Base-by-base conservation (phyloP, 805 yeast genomes). In the Grigorovia yakushimaensis region DNA sequence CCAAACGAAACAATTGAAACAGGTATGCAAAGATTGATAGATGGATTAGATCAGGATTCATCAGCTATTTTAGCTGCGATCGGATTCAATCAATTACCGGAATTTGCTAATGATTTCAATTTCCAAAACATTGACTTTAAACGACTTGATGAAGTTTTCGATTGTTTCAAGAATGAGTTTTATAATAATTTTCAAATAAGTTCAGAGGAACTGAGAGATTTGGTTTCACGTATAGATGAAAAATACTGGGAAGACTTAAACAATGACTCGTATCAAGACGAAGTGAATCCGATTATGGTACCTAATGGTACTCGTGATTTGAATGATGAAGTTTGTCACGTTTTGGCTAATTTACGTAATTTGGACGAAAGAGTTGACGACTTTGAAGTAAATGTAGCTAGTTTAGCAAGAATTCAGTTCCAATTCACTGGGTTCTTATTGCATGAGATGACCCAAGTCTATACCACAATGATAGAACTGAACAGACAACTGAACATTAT, bases 351-450 rank as follows among this genome's bases (percentile, higher is more conserved):
- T 43, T 59, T 55, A 38, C 65, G 60, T 47, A 62, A 60, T 41
- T 40, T 64, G 17, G 59, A 59, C 47, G 66, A 63, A 38, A 56
- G 65, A 11, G 57, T 61, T 3, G 61, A 59, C 41, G 68, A 64
- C 48, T 64, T 64, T 49, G 67, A 64, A 48, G 66, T 62, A 1
- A 64, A 64, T 44, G 66, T 64, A 19, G 65, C 67, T 18, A 63
- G 67, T 47, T 52, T 64, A 43, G 65, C 65, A n/a, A 51, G 68
- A 37, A 60, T 64, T 13, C 67, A 64, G 47, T 63, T 61, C 40
- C 68, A 64, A 47, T 64, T 62, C 46, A 61, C 67, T 5, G 68
- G 68, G 1, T 62, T 62, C 45, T 44, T 64, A 17, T 47, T 64
- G 5, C 65, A 61, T 44, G 66, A 62, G 48, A 64, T 64, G 68